Conservation (phyloP, 164 flowering plant genomes). For the Piper betle region DNA sequence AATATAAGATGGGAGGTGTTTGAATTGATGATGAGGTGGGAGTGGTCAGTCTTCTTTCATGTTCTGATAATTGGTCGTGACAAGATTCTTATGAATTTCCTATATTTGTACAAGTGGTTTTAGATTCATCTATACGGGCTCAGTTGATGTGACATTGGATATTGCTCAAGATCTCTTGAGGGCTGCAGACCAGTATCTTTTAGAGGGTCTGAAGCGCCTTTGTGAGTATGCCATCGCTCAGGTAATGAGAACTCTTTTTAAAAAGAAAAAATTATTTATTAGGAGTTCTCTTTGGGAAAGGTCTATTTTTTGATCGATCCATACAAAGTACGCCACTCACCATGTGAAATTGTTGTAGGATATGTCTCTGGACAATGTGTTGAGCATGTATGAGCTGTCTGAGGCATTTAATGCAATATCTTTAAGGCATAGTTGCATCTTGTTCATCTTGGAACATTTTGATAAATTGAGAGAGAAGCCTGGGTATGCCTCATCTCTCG, state of each 20-base stretch:
- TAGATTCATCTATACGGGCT: slow-evolving; percentile 65
- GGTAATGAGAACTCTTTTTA: slow-evolving; percentile 18
- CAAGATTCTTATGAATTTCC: neutral
- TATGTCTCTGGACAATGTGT: slow-evolving; percentile 73
- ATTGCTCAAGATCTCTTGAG: slow-evolving; percentile 63
- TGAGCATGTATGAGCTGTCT: slow-evolving; percentile 90
- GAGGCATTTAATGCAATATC: slow-evolving; percentile 89
- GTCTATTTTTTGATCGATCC: neutral
- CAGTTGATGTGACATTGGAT: slow-evolving; percentile 40
- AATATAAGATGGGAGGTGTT: slow-evolving; percentile 79
- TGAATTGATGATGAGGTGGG: slow-evolving; percentile 72
- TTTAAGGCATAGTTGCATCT: slow-evolving; percentile 70
- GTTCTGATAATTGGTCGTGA: neutral
- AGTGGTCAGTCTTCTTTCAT: neutral
- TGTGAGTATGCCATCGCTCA: slow-evolving; percentile 56
- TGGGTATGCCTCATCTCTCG: slow-evolving; percentile 38
- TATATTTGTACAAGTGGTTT: neutral
- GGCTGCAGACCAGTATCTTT: slow-evolving; percentile 71
- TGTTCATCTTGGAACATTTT: slow-evolving; percentile 74
- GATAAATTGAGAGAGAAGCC: slow-evolving; percentile 55
- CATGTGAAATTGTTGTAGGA: slow-evolving; percentile 27
- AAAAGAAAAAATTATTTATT: neutral
- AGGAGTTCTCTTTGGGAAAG: neutral
- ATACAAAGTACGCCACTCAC: neutral
- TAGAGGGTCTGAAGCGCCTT: slow-evolving; percentile 60